A percentile compares a stretch with the other conserved stretches of the same genome.
Conservation (phyloP, 768 basidiomycete species). For the Auricularia auricula-judae region DNA sequence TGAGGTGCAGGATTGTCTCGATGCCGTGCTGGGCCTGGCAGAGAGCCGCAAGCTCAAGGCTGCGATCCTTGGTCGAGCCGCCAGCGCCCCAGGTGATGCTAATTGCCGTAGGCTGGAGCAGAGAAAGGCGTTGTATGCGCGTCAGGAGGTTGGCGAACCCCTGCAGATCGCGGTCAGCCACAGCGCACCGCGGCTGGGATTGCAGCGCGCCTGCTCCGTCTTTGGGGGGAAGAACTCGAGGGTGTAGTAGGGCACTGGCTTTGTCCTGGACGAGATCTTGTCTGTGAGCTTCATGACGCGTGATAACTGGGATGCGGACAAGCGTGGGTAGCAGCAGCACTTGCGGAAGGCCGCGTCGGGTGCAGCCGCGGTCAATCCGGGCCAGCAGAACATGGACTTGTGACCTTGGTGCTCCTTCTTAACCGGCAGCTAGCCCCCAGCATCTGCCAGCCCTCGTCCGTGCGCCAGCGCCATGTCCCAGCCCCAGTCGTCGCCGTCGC, state of each 20-base stretch:
- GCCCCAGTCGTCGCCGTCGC: not conserved
- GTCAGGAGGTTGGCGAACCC: conserved; percentile 87
- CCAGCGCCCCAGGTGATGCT: conserved; percentile 98
- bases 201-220: conserved; percentile 61
- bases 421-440: not conserved
- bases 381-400: not conserved
- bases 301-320: not conserved
- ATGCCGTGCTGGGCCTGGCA: conserved; percentile 63
- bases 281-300: conserved; percentile 59
- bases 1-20: conserved; percentile 87
- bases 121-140: conserved; percentile 74
- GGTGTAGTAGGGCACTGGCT: conserved; percentile 62
- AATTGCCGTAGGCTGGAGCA: conserved; percentile 69
- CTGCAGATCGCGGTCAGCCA: conserved; percentile 24
- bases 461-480: too few species aligned
- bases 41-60: conserved; percentile 74
- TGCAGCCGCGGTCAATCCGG: not conserved
- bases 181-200: conserved; percentile 3
- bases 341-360: not conserved
- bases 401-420: not conserved
- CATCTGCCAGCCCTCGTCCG: too few species aligned
- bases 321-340: not conserved
- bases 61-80: conserved; percentile 79
- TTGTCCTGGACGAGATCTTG: conserved; percentile 40
- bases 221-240: conserved; percentile 97